phyloP scores from a whole-genome alignment of 2,329 filamentous ascomycete genomes.

The Cephalotrichum gorgonifer region DNA sequence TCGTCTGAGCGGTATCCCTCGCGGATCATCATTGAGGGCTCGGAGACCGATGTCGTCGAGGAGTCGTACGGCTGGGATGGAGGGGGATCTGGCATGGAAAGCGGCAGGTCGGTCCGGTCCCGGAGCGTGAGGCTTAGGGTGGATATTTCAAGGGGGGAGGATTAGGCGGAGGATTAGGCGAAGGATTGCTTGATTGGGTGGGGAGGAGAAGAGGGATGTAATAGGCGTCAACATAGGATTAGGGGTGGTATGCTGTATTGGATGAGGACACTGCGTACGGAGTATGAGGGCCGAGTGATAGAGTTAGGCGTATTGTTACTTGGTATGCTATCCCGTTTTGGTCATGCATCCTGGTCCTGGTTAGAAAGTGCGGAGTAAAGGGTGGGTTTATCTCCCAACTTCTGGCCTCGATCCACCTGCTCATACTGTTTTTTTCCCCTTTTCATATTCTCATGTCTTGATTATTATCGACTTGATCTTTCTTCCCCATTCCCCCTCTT shows the following conservation, averaged over 20 bases:
- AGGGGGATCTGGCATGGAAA: neutral
- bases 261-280: too few relatives aligned
- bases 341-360: too few relatives aligned
- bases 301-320: neutral
- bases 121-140: neutral
- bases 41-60: neutral
- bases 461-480: too few relatives aligned
- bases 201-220: neutral
- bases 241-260: neutral
- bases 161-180: neutral
- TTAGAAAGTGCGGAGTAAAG: too few relatives aligned
- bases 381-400: too few relatives aligned
- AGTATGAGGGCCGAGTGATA: neutral
- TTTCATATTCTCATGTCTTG: too few relatives aligned
- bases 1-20: neutral
- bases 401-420: too few relatives aligned
- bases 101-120: neutral
- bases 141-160: neutral
- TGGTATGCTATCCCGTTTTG: neutral
- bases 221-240: neutral
- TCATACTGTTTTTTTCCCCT: too few relatives aligned
- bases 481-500: too few relatives aligned
- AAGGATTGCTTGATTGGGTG: neutral
- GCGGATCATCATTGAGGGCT: neutral
- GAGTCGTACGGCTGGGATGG: neutral